Percentiles rank a stretch among this genome's conserved stretches.
Conservation (phyloP, 2,329 filamentous ascomycete genomes). For the Sphaerulina populicola region DNA sequence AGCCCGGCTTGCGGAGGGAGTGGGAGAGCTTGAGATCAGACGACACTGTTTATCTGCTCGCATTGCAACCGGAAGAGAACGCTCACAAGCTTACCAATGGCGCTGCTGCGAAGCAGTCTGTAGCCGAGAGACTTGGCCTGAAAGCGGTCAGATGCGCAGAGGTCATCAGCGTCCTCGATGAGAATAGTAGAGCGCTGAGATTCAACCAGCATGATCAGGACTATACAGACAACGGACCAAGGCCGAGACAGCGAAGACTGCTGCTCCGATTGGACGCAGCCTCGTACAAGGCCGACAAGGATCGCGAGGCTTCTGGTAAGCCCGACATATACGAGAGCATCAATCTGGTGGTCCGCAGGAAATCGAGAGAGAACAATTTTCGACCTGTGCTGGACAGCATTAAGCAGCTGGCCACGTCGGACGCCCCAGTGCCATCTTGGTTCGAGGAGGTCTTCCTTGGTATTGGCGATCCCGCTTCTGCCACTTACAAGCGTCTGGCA, state of each 20-base stretch:
- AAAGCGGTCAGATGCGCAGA: conserved; percentile 70
- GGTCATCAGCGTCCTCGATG: conserved; percentile 76
- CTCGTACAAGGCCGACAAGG: conserved; percentile 69
- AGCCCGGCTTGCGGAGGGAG: conserved; percentile 66
- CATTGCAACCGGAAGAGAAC: conserved; percentile 56
- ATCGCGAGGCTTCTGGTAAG: conserved; percentile 56
- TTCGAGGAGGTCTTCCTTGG: conserved; percentile 96
- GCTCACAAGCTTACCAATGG: conserved; percentile 49
- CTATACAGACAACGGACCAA: conserved; percentile 55
- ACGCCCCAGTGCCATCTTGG: conserved; percentile 81
- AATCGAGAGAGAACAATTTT: conserved; percentile 92
- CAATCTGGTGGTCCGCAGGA: conserved; percentile 76
- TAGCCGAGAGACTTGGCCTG: conserved; percentile 56
- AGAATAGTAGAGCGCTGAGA: conserved; percentile 66
- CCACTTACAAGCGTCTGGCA: conserved; percentile 72
- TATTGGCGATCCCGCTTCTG: conserved; percentile 84
- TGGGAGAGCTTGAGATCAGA: conserved; percentile 84
- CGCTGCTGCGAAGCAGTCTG: conserved; percentile 39
- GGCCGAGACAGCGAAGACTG: conserved; percentile 58
- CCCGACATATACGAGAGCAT: conserved; percentile 72
- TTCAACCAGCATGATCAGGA: conserved; percentile 45
- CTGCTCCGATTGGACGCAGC: conserved; percentile 72
- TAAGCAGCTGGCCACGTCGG: conserved; percentile 71
- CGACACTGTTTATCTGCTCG: conserved; percentile 81
- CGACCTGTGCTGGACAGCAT: conserved; percentile 88